Percentiles rank a stretch among this genome's conserved stretches.
Evolutionary conservation across 2,329 filamentous ascomycete genomes (phyloP).

Genomic region (Pseudogymnoascus sp.): DNA sequence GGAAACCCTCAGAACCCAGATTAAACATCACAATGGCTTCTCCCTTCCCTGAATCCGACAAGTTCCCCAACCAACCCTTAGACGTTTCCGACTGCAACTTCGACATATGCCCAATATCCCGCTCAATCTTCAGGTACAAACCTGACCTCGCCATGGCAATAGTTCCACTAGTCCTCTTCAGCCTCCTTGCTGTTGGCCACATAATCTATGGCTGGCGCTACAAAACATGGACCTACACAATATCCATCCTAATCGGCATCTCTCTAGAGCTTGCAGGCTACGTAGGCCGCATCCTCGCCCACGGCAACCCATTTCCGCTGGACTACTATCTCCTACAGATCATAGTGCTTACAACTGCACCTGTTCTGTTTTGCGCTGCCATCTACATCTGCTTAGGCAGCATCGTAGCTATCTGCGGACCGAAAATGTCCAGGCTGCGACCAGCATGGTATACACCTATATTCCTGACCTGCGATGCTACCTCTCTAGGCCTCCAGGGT

Average conservation of each 20-base stretch:
- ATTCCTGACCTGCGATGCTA: constrained; percentile 59
- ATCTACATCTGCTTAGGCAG: constrained; percentile 56
- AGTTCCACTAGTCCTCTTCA: constrained; percentile 46
- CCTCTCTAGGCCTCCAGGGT: constrained; percentile 56
- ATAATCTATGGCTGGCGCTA: constrained; percentile 25
- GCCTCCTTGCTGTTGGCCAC: constrained; percentile 37
- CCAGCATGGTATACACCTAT: constrained; percentile 45
- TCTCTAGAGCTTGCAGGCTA: constrained; percentile 55
- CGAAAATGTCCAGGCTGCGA: constrained; percentile 43
- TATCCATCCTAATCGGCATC: constrained; percentile 50
- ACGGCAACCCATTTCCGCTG: constrained; percentile 45
- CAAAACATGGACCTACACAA: constrained; percentile 32
- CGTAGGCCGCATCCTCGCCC: constrained; percentile 49
- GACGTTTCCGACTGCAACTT: constrained; percentile 29
- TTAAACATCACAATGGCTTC: background rate
- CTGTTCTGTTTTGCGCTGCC: constrained; percentile 58
- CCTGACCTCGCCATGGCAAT: constrained; percentile 49
- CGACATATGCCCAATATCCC: constrained; percentile 31
- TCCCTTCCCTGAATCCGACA: background rate
- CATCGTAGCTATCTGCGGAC: constrained; percentile 44
- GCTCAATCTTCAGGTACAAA: constrained; percentile 46
- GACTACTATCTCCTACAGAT: constrained; percentile 51
- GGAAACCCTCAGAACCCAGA: background rate
- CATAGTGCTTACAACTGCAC: constrained; percentile 56
- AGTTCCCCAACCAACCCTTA: background rate